Evolutionary conservation across 352 stramenopile genomes (phyloP).

Genomic region (Phytophthora ohioensis): DNA sequence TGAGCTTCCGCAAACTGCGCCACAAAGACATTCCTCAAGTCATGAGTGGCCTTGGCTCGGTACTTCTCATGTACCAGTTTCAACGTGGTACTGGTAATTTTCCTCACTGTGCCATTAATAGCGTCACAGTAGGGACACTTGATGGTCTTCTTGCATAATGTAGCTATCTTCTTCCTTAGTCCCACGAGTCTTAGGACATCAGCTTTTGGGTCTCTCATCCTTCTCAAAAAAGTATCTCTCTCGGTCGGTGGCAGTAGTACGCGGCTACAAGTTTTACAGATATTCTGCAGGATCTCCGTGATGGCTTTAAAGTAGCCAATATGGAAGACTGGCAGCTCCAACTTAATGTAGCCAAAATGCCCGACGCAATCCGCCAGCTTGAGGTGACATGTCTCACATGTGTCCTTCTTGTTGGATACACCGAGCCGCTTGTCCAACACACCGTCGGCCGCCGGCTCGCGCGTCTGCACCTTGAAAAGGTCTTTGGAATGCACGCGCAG

Average conservation of each 20-base stretch:
- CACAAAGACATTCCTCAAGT: conserved; percentile 88
- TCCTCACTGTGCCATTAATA: conserved; percentile 98
- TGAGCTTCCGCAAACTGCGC: conserved; percentile 84
- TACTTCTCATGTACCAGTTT: conserved; percentile 99
- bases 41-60: conserved; percentile 88
- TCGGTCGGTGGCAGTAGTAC: conserved; percentile 95
- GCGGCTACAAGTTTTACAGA: conserved; percentile 97
- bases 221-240: conserved; percentile 83
- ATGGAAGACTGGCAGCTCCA: conserved; percentile 99
- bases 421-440: conserved; percentile 98
- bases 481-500: conserved; percentile 95
- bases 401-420: conserved; percentile 97
- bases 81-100: conserved; percentile 96
- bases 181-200: conserved; percentile 82
- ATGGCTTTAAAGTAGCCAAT: conserved; percentile 99
- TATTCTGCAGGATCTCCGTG: conserved; percentile 97
- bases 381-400: conserved; percentile 92
- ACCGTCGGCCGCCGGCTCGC: conserved; percentile 93
- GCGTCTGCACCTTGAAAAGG: conserved; percentile 97
- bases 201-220: conserved; percentile 88
- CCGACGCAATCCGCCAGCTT: conserved; percentile 98
- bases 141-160: conserved; percentile 97
- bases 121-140: conserved; percentile 96
- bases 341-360: conserved; percentile 99
- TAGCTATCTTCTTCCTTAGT: conserved; percentile 95